These are phyloP conservation scores for Clonostachys sp. DNA, from an alignment of 2,329 filamentous ascomycete species.

Conservation along the genomic window DNA sequence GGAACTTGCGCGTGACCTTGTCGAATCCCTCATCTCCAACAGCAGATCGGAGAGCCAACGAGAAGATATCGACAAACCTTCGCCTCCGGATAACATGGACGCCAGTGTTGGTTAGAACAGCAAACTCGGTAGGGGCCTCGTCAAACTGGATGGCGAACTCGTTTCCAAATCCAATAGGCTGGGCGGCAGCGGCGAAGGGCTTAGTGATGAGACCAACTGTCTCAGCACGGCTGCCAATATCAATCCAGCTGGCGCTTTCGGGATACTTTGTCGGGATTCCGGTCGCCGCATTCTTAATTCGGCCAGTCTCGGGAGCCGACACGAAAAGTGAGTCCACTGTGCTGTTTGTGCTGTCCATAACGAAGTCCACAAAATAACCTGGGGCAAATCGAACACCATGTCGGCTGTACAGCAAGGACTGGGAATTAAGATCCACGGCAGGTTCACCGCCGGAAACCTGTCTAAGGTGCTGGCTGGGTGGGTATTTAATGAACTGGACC, in stretches of 20 bases:
- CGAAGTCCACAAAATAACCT: conserved; percentile 87
- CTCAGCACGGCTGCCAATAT: conserved; percentile 68
- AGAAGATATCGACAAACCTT: conserved; percentile 39
- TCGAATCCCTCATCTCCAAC: conserved; percentile 4
- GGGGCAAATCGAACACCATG: conserved; percentile 67
- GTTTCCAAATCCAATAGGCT: conserved; percentile 82
- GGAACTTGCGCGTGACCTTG: conserved; percentile 76
- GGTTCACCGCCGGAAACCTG: conserved; percentile 29
- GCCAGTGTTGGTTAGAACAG: conserved; percentile 85
- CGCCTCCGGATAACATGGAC: conserved; percentile 81
- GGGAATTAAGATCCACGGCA: conserved; percentile 41
- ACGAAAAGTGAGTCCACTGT: conserved; percentile 71
- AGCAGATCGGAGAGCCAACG: conserved; percentile 1
- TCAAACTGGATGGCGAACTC: conserved; percentile 97
- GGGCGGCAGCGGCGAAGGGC: conserved; percentile 63
- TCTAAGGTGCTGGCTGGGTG: conserved; percentile 46
- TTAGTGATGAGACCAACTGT: conserved; percentile 74
- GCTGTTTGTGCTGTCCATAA: conserved; percentile 55
- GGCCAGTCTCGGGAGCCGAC: conserved; percentile 81
- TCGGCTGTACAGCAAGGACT: conserved; percentile 41
- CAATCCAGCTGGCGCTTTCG: conserved; percentile 78
- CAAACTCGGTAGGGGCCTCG: conserved; percentile 73
- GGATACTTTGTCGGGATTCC: conserved; percentile 57
- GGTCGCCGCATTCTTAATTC: conserved; percentile 61
- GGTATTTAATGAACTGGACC: conserved; percentile 94